A percentile compares a stretch with the other conserved stretches of the same genome.
phyloP scores from a whole-genome alignment of 257 asterid species.

The Solanum bulbocastanum region DNA sequence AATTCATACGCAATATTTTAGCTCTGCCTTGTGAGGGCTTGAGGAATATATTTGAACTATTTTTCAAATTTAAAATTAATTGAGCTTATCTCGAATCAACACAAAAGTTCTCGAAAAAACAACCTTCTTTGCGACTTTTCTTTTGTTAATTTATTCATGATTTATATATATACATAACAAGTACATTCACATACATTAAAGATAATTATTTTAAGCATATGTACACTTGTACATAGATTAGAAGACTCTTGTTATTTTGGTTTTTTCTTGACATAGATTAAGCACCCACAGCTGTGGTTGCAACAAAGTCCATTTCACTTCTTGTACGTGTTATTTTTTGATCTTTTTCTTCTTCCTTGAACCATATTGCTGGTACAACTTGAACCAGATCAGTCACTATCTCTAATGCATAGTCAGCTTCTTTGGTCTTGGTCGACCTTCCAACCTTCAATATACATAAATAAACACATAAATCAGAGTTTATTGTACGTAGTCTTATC shows the following conservation, averaged over 20 bases:
- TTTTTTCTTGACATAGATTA: conserved; percentile 10
- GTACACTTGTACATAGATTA: neutral
- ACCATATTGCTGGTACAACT: conserved; percentile 72
- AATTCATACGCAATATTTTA: no score
- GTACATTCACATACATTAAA: neutral
- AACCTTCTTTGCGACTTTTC: neutral
- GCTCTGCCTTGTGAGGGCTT: no score
- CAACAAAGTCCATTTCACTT: conserved; percentile 41
- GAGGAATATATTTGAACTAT: neutral
- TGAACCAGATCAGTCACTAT: conserved; percentile 31
- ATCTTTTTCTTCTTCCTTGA: conserved; percentile 11
- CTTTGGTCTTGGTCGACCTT: conserved; percentile 39
- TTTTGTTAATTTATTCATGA: neutral
- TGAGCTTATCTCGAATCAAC: neutral
- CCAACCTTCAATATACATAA: conserved; percentile 41
- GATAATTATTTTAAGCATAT: neutral
- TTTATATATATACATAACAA: neutral
- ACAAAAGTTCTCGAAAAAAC: neutral
- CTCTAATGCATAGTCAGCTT: conserved; percentile 68
- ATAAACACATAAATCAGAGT: neutral
- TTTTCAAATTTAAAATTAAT: neutral
- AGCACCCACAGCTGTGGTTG: conserved; percentile 56
- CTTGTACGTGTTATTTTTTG: conserved; percentile 14
- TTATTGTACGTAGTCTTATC: neutral
- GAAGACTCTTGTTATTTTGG: neutral